Evolutionary conservation across 495 filamentous ascomycete species (phyloP).

Genomic region (Talaromyces wortmannii): DNA sequence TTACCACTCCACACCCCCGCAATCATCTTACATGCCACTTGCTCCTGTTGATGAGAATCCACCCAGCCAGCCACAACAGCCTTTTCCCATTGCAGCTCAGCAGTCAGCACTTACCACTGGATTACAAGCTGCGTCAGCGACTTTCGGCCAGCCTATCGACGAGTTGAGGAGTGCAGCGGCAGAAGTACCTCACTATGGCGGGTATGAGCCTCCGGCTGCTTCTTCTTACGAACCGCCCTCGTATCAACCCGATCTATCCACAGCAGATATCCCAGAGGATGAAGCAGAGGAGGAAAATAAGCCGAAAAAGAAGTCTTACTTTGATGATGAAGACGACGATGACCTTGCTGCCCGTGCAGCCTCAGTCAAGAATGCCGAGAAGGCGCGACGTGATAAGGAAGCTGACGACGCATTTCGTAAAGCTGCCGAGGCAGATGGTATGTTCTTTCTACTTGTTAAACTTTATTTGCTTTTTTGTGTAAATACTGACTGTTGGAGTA

Average conservation of each 20-base stretch:
- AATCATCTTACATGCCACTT: slow-evolving; percentile 40
- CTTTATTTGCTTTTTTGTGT: slow-evolving; percentile 1
- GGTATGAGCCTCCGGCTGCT: slow-evolving; percentile 21
- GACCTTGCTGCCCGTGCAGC: slow-evolving; percentile 45
- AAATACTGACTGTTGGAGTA: slow-evolving; percentile 20
- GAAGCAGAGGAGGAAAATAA: slow-evolving; percentile 39
- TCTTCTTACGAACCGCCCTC: slow-evolving; percentile 31
- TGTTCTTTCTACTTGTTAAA: slow-evolving; percentile 5
- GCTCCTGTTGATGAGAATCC: slow-evolving; percentile 38
- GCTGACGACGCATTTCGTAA: slow-evolving; percentile 73
- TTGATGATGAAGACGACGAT: slow-evolving; percentile 62
- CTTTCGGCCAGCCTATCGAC: slow-evolving; percentile 12
- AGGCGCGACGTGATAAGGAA: slow-evolving; percentile 42
- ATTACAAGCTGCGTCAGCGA: slow-evolving; percentile 1
- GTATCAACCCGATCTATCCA: slow-evolving; percentile 12
- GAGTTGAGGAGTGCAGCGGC: slow-evolving; percentile 1
- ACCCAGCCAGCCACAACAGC: slow-evolving; percentile 18
- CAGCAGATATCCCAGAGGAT: slow-evolving; percentile 11
- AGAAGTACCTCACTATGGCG: slow-evolving; percentile 2
- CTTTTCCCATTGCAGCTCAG: slow-evolving; percentile 12
- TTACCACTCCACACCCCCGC: slow-evolving; percentile 43
- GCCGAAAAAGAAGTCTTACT: slow-evolving; percentile 70
- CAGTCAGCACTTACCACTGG: slow-evolving; percentile 20
- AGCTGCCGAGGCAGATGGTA: slow-evolving; percentile 81
- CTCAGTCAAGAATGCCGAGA: slow-evolving; percentile 45